These are phyloP conservation scores for Penicillium tannophilum DNA, from an alignment of 495 filamentous ascomycete species.

Conservation along the genomic window DNA sequence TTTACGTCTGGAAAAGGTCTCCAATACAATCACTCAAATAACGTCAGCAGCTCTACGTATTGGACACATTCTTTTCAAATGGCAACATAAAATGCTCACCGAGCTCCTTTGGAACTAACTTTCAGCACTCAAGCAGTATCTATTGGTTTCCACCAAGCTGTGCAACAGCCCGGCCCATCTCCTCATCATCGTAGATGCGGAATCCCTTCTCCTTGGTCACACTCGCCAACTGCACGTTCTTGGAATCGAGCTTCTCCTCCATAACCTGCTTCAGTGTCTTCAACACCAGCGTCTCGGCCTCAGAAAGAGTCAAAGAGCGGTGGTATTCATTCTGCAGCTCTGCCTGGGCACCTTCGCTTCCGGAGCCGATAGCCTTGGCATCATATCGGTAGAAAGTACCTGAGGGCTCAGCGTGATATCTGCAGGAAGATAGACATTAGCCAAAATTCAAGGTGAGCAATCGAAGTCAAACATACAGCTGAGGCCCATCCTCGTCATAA, in stretches of 20 bases:
- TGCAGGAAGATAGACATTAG: constrained; percentile 26
- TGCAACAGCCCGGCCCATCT: constrained; percentile 89
- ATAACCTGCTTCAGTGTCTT: constrained; percentile 99
- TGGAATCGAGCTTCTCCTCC: constrained; percentile 98
- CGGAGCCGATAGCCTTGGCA: constrained; percentile 96
- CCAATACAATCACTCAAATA: background rate
- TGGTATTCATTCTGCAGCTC: constrained; percentile 99
- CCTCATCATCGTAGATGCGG: constrained; percentile 94
- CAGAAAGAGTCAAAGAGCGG: constrained; percentile 89
- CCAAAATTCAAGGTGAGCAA: background rate
- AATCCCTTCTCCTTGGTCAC: constrained; percentile 98
- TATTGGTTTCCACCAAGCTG: constrained; percentile 58
- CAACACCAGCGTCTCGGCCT: constrained; percentile 92
- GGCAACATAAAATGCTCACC: constrained; percentile 5
- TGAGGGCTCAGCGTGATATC: constrained; percentile 95
- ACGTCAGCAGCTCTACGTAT: background rate
- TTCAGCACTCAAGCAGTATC: constrained; percentile 26
- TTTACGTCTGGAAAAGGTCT: background rate
- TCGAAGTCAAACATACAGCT: constrained; percentile 60
- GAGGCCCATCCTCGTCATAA: constrained; percentile 95
- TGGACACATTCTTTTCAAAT: constrained; percentile 5
- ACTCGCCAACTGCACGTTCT: constrained; percentile 97
- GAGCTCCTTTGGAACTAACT: constrained; percentile 12
- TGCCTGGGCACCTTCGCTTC: constrained; percentile 94
- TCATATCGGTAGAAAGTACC: constrained; percentile 99